Base-by-base conservation (phyloP, 306 rosid species). In the Bauhinia variegata region DNA sequence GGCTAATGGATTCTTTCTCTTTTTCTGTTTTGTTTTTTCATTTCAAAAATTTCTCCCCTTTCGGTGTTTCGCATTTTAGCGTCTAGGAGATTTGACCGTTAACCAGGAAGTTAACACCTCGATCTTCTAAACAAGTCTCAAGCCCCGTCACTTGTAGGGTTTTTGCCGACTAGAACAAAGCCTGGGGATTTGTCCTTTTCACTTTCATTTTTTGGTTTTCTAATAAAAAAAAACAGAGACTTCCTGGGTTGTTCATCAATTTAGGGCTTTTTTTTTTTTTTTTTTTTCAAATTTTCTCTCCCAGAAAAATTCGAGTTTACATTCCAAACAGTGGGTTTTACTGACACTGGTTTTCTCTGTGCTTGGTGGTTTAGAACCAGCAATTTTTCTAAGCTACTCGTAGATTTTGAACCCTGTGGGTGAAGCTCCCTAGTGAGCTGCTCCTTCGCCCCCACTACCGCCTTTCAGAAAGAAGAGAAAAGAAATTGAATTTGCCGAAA, bases 51-150 rank as follows among this genome's bases (percentile, higher is more conserved):
- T 51, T 43, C 0, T 52, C 30, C 43, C 34, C 15, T 39, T 66
- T 70, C 33, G 16, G 31, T 34, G 13, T 39, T 50, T 15, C 44
- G 23, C 30, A 65, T 58, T 68, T 55, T 30, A 51, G 43, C 59
- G 67, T 76, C 64, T 49, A 9, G 31, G 37, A 67, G 74, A 63
- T 78, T 75, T 77, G 71, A 80, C 84, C 74, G 70, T 77, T 78
- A 50, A 49, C 47, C 69, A 51, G 62, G 33, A 68, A 49, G 64
- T 74, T 52, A 58, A 47, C 65, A 44, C 52, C 55, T 81, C 58
- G 41, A 23, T 69, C 62, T 78, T 54, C 79, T 51, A 39, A 1
- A 23, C n/a, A n/a, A n/a, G 28, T 2, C 59, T 37, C 55, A 54
- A 13, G 64, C 8, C 51, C 15, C 47, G 46, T 70, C 16, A 47